Percentiles rank a stretch among this genome's conserved stretches.
phyloP scores from a whole-genome alignment of 1,139 yeast genomes.

The Scheffersomyces illinoinensis region DNA sequence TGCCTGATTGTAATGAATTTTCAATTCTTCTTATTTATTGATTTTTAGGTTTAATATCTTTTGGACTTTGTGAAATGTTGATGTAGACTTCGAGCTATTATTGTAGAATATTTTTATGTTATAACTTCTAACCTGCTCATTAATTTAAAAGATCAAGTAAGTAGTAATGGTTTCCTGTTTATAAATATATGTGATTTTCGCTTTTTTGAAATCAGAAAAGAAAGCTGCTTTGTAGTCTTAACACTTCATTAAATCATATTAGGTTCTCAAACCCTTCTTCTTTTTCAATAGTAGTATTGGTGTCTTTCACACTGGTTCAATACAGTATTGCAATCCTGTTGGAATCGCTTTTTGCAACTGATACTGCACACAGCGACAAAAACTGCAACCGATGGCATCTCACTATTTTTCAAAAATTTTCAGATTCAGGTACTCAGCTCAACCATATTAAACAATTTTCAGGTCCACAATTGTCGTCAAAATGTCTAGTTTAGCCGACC shows the following conservation, averaged over 20 bases:
- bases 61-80: background rate
- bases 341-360: background rate
- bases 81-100: background rate
- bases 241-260: no score
- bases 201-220: no score
- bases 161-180: no score
- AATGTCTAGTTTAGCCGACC: slow-evolving; percentile 72
- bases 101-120: no score
- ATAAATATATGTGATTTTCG: no score
- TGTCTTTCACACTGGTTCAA: background rate
- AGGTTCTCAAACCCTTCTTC: no score
- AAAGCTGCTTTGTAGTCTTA: no score
- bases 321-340: no score
- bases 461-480: slow-evolving; percentile 1
- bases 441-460: background rate
- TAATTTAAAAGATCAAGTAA: no score
- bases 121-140: no score
- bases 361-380: slow-evolving; percentile 1
- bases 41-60: background rate
- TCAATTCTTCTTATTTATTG: background rate
- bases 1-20: slow-evolving; percentile 7
- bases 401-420: slow-evolving; percentile 7
- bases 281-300: no score
- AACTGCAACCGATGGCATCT: background rate
- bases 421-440: slow-evolving; percentile 2